Conservation (phyloP, 2,329 filamentous ascomycete genomes). For the Trichothecium sympodiale region DNA sequence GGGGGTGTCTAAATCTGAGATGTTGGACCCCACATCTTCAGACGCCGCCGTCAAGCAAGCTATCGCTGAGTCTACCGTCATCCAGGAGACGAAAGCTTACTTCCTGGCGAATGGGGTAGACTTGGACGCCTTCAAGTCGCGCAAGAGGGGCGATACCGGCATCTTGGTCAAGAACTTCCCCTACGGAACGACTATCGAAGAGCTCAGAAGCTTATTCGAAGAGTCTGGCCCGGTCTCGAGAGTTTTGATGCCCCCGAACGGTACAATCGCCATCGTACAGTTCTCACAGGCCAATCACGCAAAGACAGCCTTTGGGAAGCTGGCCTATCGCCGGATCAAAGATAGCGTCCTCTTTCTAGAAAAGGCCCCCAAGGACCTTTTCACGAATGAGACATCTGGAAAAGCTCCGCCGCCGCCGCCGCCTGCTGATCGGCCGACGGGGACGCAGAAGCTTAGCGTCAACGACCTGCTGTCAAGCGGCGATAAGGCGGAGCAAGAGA, state of each 20-base stretch:
- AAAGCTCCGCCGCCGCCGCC: neutral
- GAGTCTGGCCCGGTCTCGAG: constrained; percentile 72
- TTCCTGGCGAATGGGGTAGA: constrained; percentile 83
- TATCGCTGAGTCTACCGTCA: constrained; percentile 89
- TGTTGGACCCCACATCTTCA: constrained; percentile 90
- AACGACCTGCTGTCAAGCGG: constrained; percentile 55
- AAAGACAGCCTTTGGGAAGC: constrained; percentile 68
- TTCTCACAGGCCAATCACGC: constrained; percentile 71
- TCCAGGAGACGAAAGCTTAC: constrained; percentile 91
- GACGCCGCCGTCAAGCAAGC: constrained; percentile 95
- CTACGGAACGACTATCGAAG: constrained; percentile 67
- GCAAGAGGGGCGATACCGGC: constrained; percentile 71
- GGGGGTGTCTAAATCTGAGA: constrained; percentile 79
- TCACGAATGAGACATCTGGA: constrained; percentile 26
- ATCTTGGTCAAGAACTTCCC: constrained; percentile 95
- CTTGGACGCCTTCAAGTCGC: constrained; percentile 79
- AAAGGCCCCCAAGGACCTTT: constrained; percentile 79
- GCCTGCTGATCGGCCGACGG: constrained; percentile 22
- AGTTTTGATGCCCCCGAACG: constrained; percentile 84
- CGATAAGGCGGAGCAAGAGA: constrained; percentile 39
- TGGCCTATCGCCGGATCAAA: constrained; percentile 85
- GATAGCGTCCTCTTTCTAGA: constrained; percentile 88
- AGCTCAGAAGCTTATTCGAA: constrained; percentile 72
- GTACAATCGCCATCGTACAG: constrained; percentile 88
- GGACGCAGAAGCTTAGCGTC: constrained; percentile 52